A percentile compares a stretch with the other conserved stretches of the same genome.
These are phyloP conservation scores for Rubroboletus satanas DNA, from an alignment of 768 basidiomycete genomes.

Conservation along the genomic window DNA sequence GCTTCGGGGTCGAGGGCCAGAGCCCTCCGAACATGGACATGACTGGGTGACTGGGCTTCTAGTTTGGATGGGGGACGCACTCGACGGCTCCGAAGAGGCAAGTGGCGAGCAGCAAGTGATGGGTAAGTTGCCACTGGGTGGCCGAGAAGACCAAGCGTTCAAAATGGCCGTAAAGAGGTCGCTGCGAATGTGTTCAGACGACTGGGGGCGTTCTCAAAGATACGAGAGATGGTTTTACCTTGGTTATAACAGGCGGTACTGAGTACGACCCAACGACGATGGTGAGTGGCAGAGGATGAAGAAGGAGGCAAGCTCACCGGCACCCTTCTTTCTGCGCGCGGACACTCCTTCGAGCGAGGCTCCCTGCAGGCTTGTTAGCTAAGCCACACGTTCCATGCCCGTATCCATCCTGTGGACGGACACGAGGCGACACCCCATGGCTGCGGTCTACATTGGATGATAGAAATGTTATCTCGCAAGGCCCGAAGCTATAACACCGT, in stretches of 20 bases:
- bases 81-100: background rate
- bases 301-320: background rate
- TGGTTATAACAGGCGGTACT: background rate
- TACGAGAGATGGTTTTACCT: background rate
- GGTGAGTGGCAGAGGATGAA: background rate
- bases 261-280: too few species aligned
- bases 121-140: background rate
- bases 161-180: background rate
- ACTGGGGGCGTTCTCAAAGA: background rate
- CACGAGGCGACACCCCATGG: slow-evolving; percentile 7
- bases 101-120: background rate
- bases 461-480: too few species aligned
- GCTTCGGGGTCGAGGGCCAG: slow-evolving; percentile 19
- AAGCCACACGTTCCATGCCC: slow-evolving; percentile 14
- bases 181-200: background rate
- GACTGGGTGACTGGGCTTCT: background rate
- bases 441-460: too few species aligned
- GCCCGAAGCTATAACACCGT: background rate
- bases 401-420: background rate
- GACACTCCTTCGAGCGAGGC: background rate
- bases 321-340: background rate
- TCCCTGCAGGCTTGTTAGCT: slow-evolving; percentile 13
- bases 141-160: background rate
- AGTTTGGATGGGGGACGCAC: background rate
- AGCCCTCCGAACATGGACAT: background rate